Conservation (phyloP, 2,329 filamentous ascomycete genomes). For the Pseudocercospora vitis region DNA sequence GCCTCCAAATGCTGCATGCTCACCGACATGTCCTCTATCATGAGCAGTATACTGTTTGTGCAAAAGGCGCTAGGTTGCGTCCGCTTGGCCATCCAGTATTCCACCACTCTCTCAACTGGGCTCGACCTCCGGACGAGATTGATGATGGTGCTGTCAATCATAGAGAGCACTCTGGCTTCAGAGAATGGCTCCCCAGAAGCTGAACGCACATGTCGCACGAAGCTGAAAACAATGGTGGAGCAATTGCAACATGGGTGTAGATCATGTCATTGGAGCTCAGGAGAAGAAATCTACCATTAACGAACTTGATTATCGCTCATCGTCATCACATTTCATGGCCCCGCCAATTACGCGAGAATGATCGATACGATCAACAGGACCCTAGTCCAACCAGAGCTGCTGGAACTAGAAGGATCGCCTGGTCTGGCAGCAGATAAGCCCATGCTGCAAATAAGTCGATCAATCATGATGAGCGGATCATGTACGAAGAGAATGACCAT, state of each 20-base stretch:
- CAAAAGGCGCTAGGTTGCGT: neutral
- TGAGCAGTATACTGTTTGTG: slow-evolving; percentile 1
- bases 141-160: neutral
- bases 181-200: neutral
- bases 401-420: slow-evolving; percentile 4
- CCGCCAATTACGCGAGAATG: neutral
- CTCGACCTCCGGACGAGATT: neutral
- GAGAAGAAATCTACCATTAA: neutral
- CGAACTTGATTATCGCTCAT: neutral
- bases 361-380: slow-evolving; percentile 4
- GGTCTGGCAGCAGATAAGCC: neutral
- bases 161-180: neutral
- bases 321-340: neutral
- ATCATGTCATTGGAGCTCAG: neutral
- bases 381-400: neutral
- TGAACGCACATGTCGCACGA: neutral
- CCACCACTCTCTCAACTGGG: neutral
- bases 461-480: neutral
- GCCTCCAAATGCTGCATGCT: slow-evolving; percentile 2
- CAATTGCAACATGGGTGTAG: neutral
- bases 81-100: neutral
- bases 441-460: neutral
- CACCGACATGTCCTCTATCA: neutral
- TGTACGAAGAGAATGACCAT: neutral
- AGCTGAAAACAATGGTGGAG: neutral